phyloP scores from a whole-genome alignment of 371 early-diverging fungal species.

The Mortierella sp. region DNA sequence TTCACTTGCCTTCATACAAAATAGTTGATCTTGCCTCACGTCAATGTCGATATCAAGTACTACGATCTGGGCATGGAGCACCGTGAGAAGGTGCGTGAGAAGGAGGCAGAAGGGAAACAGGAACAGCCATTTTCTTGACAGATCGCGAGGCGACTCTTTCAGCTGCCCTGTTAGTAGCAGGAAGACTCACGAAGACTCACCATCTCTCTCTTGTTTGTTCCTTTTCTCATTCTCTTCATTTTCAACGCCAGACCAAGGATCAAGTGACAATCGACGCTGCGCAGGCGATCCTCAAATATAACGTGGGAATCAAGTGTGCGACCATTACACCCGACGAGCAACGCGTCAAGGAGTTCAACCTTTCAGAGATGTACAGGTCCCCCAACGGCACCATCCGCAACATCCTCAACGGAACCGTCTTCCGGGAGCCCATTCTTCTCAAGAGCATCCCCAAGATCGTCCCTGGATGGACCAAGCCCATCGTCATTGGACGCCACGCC shows the following conservation, averaged over 20 bases:
- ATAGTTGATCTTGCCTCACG: conserved; percentile 90
- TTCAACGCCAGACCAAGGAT: conserved; percentile 83
- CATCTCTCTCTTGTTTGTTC: background rate
- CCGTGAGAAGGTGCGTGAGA: conserved; percentile 81
- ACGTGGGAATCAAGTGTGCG: conserved; percentile 99
- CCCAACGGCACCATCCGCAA: conserved; percentile 99
- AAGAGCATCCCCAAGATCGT: conserved; percentile 91
- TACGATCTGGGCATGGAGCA: conserved; percentile 94
- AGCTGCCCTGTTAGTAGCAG: background rate
- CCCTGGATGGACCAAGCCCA: conserved; percentile 96
- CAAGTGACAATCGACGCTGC: conserved; percentile 97
- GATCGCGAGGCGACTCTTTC: background rate
- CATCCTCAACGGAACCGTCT: conserved; percentile 97
- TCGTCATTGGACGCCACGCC: conserved; percentile 97
- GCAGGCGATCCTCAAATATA: conserved; percentile 95
- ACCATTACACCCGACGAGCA: conserved; percentile 99
- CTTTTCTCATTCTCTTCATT: conserved; percentile 17
- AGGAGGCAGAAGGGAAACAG: background rate
- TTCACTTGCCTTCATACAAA: background rate
- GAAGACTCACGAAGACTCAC: background rate
- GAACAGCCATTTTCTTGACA: background rate
- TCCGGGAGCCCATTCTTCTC: conserved; percentile 97
- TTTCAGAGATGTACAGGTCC: conserved; percentile 97
- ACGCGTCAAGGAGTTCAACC: conserved; percentile 95
- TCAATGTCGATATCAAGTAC: conserved; percentile 95